Conservation (phyloP, 371 early-diverging fungal species). For the Mucor circinelloides region DNA sequence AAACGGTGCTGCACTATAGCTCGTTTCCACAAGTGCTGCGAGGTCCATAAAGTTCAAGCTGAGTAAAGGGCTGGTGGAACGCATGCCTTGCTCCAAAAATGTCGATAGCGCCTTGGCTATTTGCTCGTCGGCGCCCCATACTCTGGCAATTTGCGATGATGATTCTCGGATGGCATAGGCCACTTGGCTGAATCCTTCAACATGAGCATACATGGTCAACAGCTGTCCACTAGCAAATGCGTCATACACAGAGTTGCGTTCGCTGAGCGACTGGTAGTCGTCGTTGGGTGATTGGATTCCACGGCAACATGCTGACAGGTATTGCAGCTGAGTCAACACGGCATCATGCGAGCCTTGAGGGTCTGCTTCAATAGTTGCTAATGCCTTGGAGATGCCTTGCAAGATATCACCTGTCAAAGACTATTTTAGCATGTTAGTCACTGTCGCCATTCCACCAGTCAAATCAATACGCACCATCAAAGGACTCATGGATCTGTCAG, state of each 20-base stretch:
- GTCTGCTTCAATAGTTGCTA: conserved; percentile 18
- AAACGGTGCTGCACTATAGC: conserved; percentile 45
- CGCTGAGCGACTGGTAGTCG: conserved; percentile 43
- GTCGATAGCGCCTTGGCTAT: conserved; percentile 47
- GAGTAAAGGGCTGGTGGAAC: conserved; percentile 49
- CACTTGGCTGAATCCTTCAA: conserved; percentile 36
- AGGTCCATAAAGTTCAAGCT: conserved; percentile 47
- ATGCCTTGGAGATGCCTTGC: conserved; percentile 35
- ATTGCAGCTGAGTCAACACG: conserved; percentile 38
- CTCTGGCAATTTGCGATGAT: conserved; percentile 26
- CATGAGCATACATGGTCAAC: conserved; percentile 20
- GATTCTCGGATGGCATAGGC: conserved; percentile 38
- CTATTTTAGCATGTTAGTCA: conserved; percentile 13
- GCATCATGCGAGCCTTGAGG: conserved; percentile 22
- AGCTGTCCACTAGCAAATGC: conserved; percentile 44
- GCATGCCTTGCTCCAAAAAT: conserved; percentile 58
- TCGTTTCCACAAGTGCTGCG: conserved; percentile 35
- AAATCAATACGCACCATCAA: conserved; percentile 49
- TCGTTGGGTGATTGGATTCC: conserved; percentile 59
- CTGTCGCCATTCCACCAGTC: background rate
- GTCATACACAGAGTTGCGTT: conserved; percentile 38
- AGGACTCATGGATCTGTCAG: conserved; percentile 56
- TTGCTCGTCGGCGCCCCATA: conserved; percentile 43
- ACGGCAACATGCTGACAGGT: conserved; percentile 55
- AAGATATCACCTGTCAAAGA: conserved; percentile 48